phyloP scores from a whole-genome alignment of 306 rosid species.

The Vigna radiata region DNA sequence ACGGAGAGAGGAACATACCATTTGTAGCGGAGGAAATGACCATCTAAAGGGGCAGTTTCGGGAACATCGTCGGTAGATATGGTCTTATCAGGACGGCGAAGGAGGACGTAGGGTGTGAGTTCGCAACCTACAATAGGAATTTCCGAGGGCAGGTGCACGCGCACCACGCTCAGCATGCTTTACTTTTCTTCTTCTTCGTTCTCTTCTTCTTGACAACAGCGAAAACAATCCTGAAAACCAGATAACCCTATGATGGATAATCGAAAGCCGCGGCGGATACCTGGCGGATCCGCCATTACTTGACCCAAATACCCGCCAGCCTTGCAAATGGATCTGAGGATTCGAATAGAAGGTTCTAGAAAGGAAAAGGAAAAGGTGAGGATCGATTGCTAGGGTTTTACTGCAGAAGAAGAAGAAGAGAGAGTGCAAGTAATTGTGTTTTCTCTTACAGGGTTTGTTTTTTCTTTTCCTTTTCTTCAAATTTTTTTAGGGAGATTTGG shows the following conservation, averaged over 20 bases:
- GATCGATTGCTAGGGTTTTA: slow-evolving; percentile 84
- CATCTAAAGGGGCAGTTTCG: slow-evolving; percentile 76
- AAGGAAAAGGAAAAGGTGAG: background rate
- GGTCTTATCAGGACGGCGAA: slow-evolving; percentile 72
- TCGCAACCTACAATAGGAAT: slow-evolving; percentile 99
- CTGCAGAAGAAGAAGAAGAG: slow-evolving; percentile 38
- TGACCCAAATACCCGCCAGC: slow-evolving; percentile 75
- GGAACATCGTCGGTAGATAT: slow-evolving; percentile 76
- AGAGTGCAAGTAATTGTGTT: slow-evolving; percentile 54
- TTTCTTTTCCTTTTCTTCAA: background rate
- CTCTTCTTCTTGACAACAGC: background rate
- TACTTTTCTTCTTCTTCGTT: slow-evolving; percentile 16
- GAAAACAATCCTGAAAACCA: slow-evolving; percentile 47
- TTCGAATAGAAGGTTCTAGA: slow-evolving; percentile 49
- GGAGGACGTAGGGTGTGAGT: slow-evolving; percentile 91
- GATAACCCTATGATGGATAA: slow-evolving; percentile 44
- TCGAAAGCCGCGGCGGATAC: slow-evolving; percentile 56
- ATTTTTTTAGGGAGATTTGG: background rate
- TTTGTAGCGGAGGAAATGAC: slow-evolving; percentile 87
- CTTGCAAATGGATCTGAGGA: slow-evolving; percentile 63
- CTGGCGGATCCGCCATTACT: slow-evolving; percentile 93
- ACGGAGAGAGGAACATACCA: slow-evolving; percentile 54
- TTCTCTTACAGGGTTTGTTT: background rate
- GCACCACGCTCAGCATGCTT: slow-evolving; percentile 97
- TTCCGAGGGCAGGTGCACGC: slow-evolving; percentile 95